Evolutionary conservation across 768 basidiomycete species (phyloP).

Genomic region (Macrocybe gigantea): DNA sequence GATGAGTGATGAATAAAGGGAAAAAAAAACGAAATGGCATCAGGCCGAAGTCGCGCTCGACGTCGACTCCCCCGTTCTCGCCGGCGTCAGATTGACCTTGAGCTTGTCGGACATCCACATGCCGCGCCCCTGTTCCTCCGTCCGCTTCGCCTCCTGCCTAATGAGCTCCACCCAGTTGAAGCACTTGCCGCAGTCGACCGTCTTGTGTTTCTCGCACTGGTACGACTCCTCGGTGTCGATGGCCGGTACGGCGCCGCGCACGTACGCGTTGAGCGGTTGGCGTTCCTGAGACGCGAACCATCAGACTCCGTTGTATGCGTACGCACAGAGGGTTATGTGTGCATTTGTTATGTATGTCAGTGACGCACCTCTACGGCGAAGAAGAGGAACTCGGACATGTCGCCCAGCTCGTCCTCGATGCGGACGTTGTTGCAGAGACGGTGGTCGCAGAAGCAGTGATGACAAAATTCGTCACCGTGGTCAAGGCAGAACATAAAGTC

Average conservation of each 20-base stretch:
- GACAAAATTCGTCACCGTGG: slow-evolving; percentile 27
- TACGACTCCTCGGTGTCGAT: slow-evolving; percentile 9
- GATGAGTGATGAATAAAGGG: too few relatives aligned
- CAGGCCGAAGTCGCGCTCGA: too few relatives aligned
- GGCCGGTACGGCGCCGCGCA: slow-evolving; percentile 12
- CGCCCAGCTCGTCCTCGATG: slow-evolving; percentile 20
- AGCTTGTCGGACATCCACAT: too few relatives aligned
- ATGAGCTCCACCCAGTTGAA: slow-evolving; percentile 30
- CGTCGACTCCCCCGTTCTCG: too few relatives aligned
- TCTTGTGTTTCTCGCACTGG: slow-evolving; percentile 21
- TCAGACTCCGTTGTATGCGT: not conserved
- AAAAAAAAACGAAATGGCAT: too few relatives aligned
- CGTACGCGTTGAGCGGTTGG: slow-evolving; percentile 14
- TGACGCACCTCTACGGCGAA: slow-evolving; percentile 13
- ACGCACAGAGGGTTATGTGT: not conserved
- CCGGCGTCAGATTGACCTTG: too few relatives aligned
- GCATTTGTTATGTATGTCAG: too few relatives aligned
- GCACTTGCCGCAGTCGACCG: slow-evolving; percentile 23
- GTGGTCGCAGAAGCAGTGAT: slow-evolving; percentile 24
- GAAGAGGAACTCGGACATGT: slow-evolving; percentile 11
- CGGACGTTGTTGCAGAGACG: slow-evolving; percentile 24
- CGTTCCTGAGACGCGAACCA: slow-evolving; percentile 11
- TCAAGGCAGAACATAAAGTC: slow-evolving; percentile 25
- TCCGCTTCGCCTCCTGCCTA: slow-evolving; percentile 17
- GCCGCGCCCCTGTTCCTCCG: slow-evolving; percentile 11